These are phyloP conservation scores for Cytospora paraplurivora DNA, from an alignment of 2,329 filamentous ascomycete genomes.

Conservation along the genomic window DNA sequence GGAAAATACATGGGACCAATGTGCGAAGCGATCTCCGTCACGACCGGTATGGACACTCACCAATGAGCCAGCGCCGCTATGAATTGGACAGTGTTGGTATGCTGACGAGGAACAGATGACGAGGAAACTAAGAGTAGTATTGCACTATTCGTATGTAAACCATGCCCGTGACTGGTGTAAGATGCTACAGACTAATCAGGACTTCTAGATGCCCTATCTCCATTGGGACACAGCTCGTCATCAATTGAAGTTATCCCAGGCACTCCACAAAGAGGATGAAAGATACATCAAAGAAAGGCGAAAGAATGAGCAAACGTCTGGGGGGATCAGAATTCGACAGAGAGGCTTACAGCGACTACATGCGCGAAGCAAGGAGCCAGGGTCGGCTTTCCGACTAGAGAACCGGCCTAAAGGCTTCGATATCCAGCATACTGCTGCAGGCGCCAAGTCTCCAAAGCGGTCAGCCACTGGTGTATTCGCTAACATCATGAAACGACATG, in stretches of 20 bases:
- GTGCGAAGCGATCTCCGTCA: slow-evolving; percentile 22
- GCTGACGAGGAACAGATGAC: not conserved
- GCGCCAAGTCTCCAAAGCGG: not conserved
- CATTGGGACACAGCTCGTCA: slow-evolving; percentile 43
- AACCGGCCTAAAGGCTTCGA: slow-evolving; percentile 4
- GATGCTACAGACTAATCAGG: not conserved
- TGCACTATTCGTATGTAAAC: slow-evolving; percentile 18
- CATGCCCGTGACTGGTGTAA: not conserved
- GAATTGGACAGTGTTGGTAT: not conserved
- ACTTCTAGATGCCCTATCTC: slow-evolving; percentile 43
- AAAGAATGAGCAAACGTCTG: slow-evolving; percentile 9
- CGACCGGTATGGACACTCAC: slow-evolving; percentile 2
- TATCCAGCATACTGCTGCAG: not conserved
- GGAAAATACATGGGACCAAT: slow-evolving; percentile 26
- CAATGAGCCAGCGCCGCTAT: too few relatives aligned
- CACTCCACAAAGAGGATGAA: slow-evolving; percentile 24
- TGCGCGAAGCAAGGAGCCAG: slow-evolving; percentile 24
- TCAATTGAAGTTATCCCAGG: slow-evolving; percentile 20
- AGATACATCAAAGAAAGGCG: slow-evolving; percentile 22
- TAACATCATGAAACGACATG: slow-evolving; percentile 28
- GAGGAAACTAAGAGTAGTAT: not conserved
- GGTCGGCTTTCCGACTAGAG: slow-evolving; percentile 25
- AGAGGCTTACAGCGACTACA: slow-evolving; percentile 23
- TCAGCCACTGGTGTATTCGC: slow-evolving; percentile 25
- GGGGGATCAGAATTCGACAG: slow-evolving; percentile 22